phyloP scores from a whole-genome alignment of 2,329 filamentous ascomycete genomes.

The Colletotrichum sp. region DNA sequence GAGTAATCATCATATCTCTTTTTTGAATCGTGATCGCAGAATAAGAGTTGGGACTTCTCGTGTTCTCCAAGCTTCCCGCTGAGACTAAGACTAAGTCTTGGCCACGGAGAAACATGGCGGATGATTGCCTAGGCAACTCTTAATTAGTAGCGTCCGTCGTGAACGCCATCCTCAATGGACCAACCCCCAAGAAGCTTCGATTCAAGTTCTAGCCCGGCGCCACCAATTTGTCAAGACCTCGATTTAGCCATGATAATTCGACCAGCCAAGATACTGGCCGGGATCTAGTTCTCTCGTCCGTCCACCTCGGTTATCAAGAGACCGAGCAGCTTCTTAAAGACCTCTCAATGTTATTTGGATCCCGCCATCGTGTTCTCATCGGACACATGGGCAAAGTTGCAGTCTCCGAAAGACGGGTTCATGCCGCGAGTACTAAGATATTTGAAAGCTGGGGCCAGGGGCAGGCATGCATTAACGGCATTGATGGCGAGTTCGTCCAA shows the following conservation, averaged over 20 bases:
- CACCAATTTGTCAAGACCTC: background rate
- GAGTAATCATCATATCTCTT: background rate
- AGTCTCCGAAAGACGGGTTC: background rate
- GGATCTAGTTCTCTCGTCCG: background rate
- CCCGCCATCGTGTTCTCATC: background rate
- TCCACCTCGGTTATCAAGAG: background rate
- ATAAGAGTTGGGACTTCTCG: background rate
- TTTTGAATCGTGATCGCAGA: background rate
- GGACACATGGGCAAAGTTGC: background rate
- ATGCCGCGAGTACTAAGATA: background rate
- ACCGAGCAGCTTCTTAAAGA: background rate
- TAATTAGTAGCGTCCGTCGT: background rate
- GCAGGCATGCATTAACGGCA: background rate
- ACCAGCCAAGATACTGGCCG: background rate
- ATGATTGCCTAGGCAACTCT: background rate
- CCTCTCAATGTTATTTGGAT: background rate
- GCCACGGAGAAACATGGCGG: background rate
- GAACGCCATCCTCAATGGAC: background rate
- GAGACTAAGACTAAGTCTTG: background rate
- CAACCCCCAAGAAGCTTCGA: background rate
- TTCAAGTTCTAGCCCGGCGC: background rate
- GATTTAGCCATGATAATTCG: background rate
- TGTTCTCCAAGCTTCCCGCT: background rate
- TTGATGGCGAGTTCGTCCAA: conserved; percentile 5
- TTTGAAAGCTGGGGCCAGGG: background rate